Base-by-base conservation (phyloP, 2,329 filamentous ascomycete genomes). In the Bertia moriformis region DNA sequence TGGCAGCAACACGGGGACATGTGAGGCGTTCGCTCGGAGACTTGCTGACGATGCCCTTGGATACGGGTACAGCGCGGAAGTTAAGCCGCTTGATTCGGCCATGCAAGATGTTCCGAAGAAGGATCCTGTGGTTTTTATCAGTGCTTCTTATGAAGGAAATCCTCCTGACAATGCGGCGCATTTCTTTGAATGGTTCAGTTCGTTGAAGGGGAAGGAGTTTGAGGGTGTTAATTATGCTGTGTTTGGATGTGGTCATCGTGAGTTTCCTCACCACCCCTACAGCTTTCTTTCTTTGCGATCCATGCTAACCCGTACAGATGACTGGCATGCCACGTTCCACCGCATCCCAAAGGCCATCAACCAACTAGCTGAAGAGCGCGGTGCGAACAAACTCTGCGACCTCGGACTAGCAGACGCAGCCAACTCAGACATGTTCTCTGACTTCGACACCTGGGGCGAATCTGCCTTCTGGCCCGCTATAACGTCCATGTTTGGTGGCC, bases 1-100 rank as follows among this genome's bases (percentile, higher is more conserved):
- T 43, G 72, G 71, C 4, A 68, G 66, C 10, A 74, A 75, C 43
- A 67, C 64, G 0, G 72, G 72, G 1, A 76, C 72, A 2, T 76
- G 70, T 49, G 66, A 74, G 49, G 60, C 64, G 0, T 63, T 74
- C 36, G 68, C 68, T 1, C 60, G 69, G 37, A 60, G 62, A 18
- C 48, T 76, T 7, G 62, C 63, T 2, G 57, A 60, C 15, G 60
- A 66, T 45, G 69, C 69, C 1, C 45, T 53, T 4, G 53, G 52
- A 4, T 64, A 63, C 44, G 71, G 71, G 0, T 73, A 67, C 47
- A 38, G 14, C 3, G 56, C 55, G 5, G 61, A 64, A 15, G 54
- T 68, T 7, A 56, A 59, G 14, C 59, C 57, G 14, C 53, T 78
- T 37, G 68, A 77, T 44, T 60, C 62, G 0, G 68, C 65, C 1